Percentiles rank a stretch among this genome's conserved stretches.
These are phyloP conservation scores for Stereocaulon alpinum DNA, from an alignment of 495 filamentous ascomycete genomes.

Conservation along the genomic window DNA sequence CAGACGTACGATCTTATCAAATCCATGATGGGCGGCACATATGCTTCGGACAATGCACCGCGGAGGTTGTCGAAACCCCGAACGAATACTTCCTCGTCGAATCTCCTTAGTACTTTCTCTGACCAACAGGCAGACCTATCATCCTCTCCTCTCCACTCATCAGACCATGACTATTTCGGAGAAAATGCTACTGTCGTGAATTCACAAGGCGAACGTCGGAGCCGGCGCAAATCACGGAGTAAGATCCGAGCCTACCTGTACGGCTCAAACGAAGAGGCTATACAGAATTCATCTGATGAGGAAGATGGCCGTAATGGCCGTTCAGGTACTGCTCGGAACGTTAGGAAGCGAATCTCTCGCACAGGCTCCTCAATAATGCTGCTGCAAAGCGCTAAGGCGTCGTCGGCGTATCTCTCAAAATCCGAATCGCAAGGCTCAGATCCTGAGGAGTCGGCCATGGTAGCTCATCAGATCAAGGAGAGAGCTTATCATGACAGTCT, in stretches of 20 bases:
- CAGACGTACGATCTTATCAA: not conserved
- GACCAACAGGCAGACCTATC: conserved; percentile 7
- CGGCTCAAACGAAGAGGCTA: conserved; percentile 14
- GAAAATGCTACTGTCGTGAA: conserved; percentile 13
- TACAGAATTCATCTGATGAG: conserved; percentile 18
- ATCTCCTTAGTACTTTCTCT: conserved; percentile 9
- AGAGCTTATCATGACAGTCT: conserved; percentile 20
- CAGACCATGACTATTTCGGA: conserved; percentile 21
- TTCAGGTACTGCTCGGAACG: conserved; percentile 13
- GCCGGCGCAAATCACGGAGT: conserved; percentile 18
- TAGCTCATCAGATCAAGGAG: conserved; percentile 22
- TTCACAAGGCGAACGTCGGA: conserved; percentile 19
- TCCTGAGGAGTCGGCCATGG: conserved; percentile 13
- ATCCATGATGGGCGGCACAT: not conserved
- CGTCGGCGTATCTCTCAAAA: conserved; percentile 17
- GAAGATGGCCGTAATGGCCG: conserved; percentile 13
- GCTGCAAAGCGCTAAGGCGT: conserved; percentile 18
- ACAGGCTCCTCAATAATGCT: conserved; percentile 15
- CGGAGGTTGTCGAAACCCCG: conserved; percentile 10
- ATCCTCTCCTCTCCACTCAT: conserved; percentile 14
- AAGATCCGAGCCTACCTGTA: conserved; percentile 22
- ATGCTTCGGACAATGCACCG: not conserved
- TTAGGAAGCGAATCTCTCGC: conserved; percentile 18
- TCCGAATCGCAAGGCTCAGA: conserved; percentile 12
- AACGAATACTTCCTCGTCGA: conserved; percentile 22